Conservation (phyloP, 1,284 basidiomycete genomes). For the Marasmius sp. region DNA sequence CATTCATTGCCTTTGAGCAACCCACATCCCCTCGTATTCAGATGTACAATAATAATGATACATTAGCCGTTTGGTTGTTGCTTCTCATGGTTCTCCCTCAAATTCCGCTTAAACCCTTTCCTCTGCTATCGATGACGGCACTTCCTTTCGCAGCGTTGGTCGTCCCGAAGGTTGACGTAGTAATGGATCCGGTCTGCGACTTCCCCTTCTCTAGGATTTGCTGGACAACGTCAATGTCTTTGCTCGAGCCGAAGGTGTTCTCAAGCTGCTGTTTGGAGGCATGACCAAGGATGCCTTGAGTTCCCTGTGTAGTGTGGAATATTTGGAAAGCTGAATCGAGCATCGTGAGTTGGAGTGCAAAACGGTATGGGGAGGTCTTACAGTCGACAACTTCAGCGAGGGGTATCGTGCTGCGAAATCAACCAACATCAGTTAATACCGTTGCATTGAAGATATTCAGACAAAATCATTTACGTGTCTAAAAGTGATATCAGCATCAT, state of each 20-base stretch:
- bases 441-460: constrained; percentile 7
- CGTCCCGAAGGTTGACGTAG: constrained; percentile 21
- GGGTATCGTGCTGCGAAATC: constrained; percentile 54
- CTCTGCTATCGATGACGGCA: constrained; percentile 36
- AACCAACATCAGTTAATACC: constrained; percentile 17
- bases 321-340: constrained; percentile 44
- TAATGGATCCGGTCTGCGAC: constrained; percentile 50
- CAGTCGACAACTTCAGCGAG: constrained; percentile 74
- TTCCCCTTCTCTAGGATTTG: constrained; percentile 62
- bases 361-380: constrained; percentile 35
- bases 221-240: constrained; percentile 62
- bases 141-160: constrained; percentile 42
- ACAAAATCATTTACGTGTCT: constrained; percentile 62
- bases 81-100: background rate
- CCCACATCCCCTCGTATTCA: background rate
- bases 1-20: no score
- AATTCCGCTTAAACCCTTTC: constrained; percentile 29
- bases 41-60: background rate
- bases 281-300: constrained; percentile 67
- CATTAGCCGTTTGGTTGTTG: background rate
- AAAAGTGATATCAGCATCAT: constrained; percentile 19
- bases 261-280: constrained; percentile 81
- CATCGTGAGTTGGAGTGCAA: constrained; percentile 5
- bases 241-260: constrained; percentile 61
- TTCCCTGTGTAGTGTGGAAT: constrained; percentile 63